phyloP scores from a whole-genome alignment of 139 green algal species.

The Tetraselmis chui region DNA sequence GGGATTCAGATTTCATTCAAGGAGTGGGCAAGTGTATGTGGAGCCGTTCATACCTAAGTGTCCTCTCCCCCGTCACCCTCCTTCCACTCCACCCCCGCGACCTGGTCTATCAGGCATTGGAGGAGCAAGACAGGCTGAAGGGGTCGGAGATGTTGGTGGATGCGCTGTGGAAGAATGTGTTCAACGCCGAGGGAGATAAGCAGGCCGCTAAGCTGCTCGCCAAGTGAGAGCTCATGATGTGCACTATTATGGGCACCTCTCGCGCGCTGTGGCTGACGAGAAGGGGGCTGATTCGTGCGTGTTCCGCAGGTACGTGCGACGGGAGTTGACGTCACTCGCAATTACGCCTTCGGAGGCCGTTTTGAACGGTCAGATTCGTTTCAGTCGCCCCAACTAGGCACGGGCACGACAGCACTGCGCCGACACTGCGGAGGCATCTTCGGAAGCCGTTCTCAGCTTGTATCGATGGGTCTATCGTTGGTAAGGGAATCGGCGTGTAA shows the following conservation, averaged over 20 bases:
- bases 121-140: neutral
- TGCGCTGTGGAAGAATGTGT: constrained; percentile 2
- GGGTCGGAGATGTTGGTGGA: neutral
- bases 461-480: too few relatives aligned
- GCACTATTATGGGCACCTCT: too few relatives aligned
- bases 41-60: neutral
- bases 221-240: neutral
- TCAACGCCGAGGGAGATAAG: neutral
- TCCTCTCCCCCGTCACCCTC: neutral
- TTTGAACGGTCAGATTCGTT: constrained; percentile 35
- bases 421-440: too few relatives aligned
- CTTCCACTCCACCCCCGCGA: too few relatives aligned
- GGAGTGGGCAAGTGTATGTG: neutral
- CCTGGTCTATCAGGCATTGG: neutral
- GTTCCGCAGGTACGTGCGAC: neutral
- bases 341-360: constrained; percentile 29
- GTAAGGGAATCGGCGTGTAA: too few relatives aligned
- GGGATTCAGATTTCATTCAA: too few relatives aligned
- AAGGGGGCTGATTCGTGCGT: neutral
- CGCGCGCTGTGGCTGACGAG: too few relatives aligned
- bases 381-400: constrained; percentile 18
- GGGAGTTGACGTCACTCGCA: constrained; percentile 43
- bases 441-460: too few relatives aligned
- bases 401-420: too few relatives aligned
- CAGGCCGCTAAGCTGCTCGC: neutral